Evolutionary conservation across 2,329 filamentous ascomycete species (phyloP).

Genomic region (Alternaria tenuissima): DNA sequence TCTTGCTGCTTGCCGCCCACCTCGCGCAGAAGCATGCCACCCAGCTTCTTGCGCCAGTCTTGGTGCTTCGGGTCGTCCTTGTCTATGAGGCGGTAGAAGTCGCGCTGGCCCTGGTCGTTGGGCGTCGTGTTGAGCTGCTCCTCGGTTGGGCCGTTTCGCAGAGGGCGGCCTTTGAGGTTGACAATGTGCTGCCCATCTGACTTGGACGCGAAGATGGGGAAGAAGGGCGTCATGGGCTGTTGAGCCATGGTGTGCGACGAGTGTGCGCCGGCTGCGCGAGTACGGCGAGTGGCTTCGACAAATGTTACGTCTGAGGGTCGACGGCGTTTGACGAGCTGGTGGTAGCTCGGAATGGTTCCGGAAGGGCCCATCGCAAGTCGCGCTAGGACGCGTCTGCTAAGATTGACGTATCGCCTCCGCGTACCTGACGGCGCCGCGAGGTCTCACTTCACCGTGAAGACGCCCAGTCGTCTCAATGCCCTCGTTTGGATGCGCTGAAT

Average conservation of each 20-base stretch:
- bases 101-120: conserved; percentile 61
- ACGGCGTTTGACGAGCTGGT: neutral
- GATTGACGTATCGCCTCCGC: neutral
- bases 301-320: neutral
- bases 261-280: conserved; percentile 14
- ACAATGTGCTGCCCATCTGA: conserved; percentile 61
- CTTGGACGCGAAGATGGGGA: conserved; percentile 57
- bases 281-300: neutral
- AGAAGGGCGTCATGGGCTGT: conserved; percentile 55
- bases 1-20: conserved; percentile 52
- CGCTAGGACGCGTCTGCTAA: conserved; percentile 15
- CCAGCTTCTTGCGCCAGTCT: conserved; percentile 67
- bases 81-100: conserved; percentile 63
- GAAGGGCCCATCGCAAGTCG: neutral
- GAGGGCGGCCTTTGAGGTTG: conserved; percentile 58
- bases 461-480: neutral
- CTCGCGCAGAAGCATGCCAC: conserved; percentile 64
- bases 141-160: conserved; percentile 61
- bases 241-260: conserved; percentile 36
- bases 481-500: neutral
- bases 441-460: conserved; percentile 13
- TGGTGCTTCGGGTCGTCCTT: conserved; percentile 62
- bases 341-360: conserved; percentile 4
- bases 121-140: conserved; percentile 62
- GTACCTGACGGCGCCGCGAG: neutral